These are phyloP conservation scores for Linum usitatissimum DNA, from an alignment of 345 rosid species.

Conservation along the genomic window DNA sequence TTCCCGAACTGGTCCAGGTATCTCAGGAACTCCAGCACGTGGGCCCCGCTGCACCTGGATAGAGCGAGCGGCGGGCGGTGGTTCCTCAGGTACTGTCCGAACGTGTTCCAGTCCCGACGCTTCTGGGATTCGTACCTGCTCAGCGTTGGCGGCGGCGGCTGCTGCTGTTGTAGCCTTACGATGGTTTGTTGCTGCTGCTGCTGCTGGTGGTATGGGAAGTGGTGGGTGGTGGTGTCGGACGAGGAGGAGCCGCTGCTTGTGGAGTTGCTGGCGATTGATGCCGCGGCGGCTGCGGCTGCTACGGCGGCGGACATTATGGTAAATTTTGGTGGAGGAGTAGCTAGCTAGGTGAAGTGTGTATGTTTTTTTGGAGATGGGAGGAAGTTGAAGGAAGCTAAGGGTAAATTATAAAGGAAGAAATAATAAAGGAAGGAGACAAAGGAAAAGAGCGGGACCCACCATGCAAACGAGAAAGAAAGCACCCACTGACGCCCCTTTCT, in stretches of 20 bases:
- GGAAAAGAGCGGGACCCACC: too few species aligned
- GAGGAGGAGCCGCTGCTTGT: constrained; percentile 4
- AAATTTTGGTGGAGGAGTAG: too few species aligned
- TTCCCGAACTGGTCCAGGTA: constrained; percentile 6
- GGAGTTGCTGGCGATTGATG: not conserved
- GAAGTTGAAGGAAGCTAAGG: too few species aligned
- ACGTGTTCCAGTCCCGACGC: constrained; percentile 6
- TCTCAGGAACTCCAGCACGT: constrained; percentile 1
- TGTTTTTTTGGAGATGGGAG: too few species aligned
- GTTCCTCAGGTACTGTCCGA: constrained; percentile 6
- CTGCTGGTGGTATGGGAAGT: not conserved
- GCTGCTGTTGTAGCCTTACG: too few species aligned
- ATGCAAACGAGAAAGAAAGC: too few species aligned
- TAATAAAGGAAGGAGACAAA: too few species aligned
- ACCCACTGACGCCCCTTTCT: too few species aligned
- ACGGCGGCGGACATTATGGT: constrained; percentile 3
- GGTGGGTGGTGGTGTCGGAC: not conserved
- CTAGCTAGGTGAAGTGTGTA: too few species aligned
- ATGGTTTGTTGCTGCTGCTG: not conserved
- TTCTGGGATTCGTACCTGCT: constrained; percentile 3
- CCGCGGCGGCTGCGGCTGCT: constrained; percentile 5
- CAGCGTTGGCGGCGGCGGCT: not conserved
- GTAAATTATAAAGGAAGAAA: too few species aligned
- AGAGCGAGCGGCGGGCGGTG: constrained; percentile 3
- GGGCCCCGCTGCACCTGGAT: constrained; percentile 5